Evolutionary conservation across 306 rosid genomes (phyloP).

Genomic region (Abrus precatorius): DNA sequence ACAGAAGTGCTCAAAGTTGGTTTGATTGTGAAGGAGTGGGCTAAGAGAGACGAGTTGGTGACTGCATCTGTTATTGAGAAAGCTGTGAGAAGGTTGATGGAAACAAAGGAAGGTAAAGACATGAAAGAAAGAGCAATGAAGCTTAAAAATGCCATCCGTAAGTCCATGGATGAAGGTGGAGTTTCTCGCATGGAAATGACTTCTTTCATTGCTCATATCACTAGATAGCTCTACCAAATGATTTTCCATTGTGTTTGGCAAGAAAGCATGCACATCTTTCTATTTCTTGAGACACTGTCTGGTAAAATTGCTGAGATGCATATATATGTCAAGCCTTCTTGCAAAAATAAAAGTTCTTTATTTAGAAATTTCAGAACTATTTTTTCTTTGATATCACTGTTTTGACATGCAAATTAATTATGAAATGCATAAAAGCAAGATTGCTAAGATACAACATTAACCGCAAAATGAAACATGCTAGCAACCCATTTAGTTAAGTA

Average conservation of each 20-base stretch:
- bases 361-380: too few relatives aligned
- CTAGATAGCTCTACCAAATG: slow-evolving; percentile 21
- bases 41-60: slow-evolving; percentile 42
- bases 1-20: slow-evolving; percentile 38
- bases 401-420: too few relatives aligned
- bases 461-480: too few relatives aligned
- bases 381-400: too few relatives aligned
- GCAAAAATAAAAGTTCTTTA: too few relatives aligned
- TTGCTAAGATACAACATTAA: too few relatives aligned
- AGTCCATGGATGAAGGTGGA: slow-evolving; percentile 56
- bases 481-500: too few relatives aligned
- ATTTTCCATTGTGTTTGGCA: neutral
- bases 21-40: slow-evolving; percentile 52
- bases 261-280: neutral
- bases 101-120: slow-evolving; percentile 58
- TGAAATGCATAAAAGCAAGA: too few relatives aligned
- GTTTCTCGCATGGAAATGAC: slow-evolving; percentile 60
- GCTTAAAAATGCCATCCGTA: slow-evolving; percentile 46
- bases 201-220: slow-evolving; percentile 67
- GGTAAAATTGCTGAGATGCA: neutral
- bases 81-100: slow-evolving; percentile 55
- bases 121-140: slow-evolving; percentile 53
- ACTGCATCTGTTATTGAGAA: slow-evolving; percentile 45
- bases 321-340: neutral
- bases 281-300: neutral